Evolutionary conservation across 78 protist genomes (phyloP), one percentile per base, ranked within the genome.

Genomic region (Monosiga brevicollis): DNA sequence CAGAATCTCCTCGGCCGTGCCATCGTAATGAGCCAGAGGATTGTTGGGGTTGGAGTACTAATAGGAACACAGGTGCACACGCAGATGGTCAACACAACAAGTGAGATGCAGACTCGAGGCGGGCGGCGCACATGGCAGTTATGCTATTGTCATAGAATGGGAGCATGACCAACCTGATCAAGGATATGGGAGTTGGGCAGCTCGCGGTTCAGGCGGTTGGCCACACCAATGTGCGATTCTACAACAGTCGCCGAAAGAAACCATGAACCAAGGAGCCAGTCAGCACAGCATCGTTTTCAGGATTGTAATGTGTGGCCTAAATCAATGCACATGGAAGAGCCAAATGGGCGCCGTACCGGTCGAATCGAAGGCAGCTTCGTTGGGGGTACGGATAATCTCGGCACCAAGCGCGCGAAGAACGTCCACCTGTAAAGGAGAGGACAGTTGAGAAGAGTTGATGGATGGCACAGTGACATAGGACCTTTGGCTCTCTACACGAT

Each of bases 351-450:
- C 29, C n/a, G n/a, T n/a, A n/a, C n/a, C 88, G 24, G 89, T 83
- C 81, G 87, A 42, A 32, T 87, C 95, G 41, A 77, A 95, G 36
- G 98, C 96, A 39, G 96, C 95, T 3, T 88, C 95, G 25, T 84
- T 95, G 39, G 98, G 98, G 11, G 98, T 94, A 80, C 97, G 94
- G 83, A 93, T 91, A 87, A 94, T 87, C n/a, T 89, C 90, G 22
- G 97, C 97, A 26, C 98, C 98, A 29, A 94, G 89, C 36, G 95
- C 96, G 79, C 81, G 73, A 26, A 95, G 89, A 1, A 94, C 93
- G 32, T 90, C 88, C 34, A 88, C 89, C 76, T 70, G 49, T 23
- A 35, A n/a, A 73, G 26, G 36, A n/a, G 26, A 70, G 74, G 22
- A 70, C 34, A 11, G 22, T 11, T 20, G 76, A 29, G 34, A 29